These are phyloP conservation scores for Tylopilus subfusipes DNA, from an alignment of 768 basidiomycete genomes.

Conservation along the genomic window DNA sequence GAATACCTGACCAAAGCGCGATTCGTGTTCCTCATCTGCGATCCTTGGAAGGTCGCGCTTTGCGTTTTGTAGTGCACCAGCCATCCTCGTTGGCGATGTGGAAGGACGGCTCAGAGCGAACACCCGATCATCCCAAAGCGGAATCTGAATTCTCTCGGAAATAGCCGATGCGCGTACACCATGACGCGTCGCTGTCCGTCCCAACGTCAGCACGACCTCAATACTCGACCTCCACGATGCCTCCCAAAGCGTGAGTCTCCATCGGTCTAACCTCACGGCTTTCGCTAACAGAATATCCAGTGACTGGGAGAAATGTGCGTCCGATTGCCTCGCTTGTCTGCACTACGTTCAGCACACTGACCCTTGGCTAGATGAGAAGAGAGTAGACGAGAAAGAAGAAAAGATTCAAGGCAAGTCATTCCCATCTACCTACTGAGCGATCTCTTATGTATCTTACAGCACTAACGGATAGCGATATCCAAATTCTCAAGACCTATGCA, in stretches of 20 bases:
- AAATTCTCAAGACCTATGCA: constrained; percentile 98
- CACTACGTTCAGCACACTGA: constrained; percentile 5
- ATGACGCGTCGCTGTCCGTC: constrained; percentile 39
- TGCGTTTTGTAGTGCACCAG: constrained; percentile 90
- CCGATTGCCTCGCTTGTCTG: neutral
- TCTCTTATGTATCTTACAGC: constrained; percentile 43
- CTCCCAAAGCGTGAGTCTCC: constrained; percentile 85
- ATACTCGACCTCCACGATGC: constrained; percentile 53
- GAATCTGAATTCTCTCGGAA: constrained; percentile 25
- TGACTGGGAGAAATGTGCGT: constrained; percentile 97
- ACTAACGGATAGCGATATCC: constrained; percentile 97
- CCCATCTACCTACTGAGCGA: neutral
- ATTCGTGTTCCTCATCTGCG: constrained; percentile 86
- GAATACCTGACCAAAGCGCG: constrained; percentile 81
- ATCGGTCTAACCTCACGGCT: neutral
- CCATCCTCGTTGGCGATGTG: constrained; percentile 52
- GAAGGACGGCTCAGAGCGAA: neutral
- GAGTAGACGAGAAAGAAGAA: constrained; percentile 80
- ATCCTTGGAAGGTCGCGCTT: constrained; percentile 85
- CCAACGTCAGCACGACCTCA: constrained; percentile 19
- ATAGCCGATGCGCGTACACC: constrained; percentile 26
- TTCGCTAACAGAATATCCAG: constrained; percentile 41
- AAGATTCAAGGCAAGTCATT: constrained; percentile 78
- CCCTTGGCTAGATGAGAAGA: constrained; percentile 68
- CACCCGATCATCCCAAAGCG: constrained; percentile 24